These are phyloP conservation scores for Scheffersomyces illinoinensis DNA, from an alignment of 1,139 yeast genomes.

Conservation along the genomic window DNA sequence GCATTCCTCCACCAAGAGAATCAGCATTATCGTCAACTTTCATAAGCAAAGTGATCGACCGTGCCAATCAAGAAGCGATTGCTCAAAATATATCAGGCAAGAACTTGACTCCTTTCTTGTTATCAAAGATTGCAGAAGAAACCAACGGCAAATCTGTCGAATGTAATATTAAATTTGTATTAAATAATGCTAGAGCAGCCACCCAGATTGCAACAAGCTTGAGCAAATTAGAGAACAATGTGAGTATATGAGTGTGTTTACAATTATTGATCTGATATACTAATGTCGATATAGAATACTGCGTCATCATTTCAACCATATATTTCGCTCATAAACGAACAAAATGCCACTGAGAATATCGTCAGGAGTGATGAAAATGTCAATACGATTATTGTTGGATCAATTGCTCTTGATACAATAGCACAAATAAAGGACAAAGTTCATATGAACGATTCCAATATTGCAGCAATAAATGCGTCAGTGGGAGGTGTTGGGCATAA, in stretches of 20 bases:
- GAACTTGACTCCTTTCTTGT: slow-evolving; percentile 74
- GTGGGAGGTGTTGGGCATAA: slow-evolving; percentile 88
- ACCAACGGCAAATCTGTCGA: slow-evolving; percentile 71
- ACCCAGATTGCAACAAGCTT: slow-evolving; percentile 64
- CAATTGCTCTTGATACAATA: slow-evolving; percentile 75
- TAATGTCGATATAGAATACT: not conserved
- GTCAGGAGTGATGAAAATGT: not conserved
- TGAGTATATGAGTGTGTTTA: slow-evolving; percentile 5
- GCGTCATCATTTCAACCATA: not conserved
- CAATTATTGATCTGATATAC: not conserved
- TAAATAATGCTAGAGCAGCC: slow-evolving; percentile 73
- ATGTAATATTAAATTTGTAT: slow-evolving; percentile 74
- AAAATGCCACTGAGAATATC: not conserved
- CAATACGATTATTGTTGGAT: slow-evolving; percentile 59
- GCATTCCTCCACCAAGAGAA: slow-evolving; percentile 78
- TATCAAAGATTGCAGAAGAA: slow-evolving; percentile 60
- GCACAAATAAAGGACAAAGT: slow-evolving; percentile 35
- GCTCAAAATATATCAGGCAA: slow-evolving; percentile 62
- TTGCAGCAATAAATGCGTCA: slow-evolving; percentile 57
- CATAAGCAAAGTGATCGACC: slow-evolving; percentile 56
- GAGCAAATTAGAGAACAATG: slow-evolving; percentile 34
- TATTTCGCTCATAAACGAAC: not conserved
- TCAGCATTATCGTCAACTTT: slow-evolving; percentile 57
- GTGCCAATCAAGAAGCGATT: slow-evolving; percentile 62
- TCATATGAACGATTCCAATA: slow-evolving; percentile 66